Evolutionary conservation across 2,329 filamentous ascomycete species (phyloP).

Genomic region (Pseudogymnoascus sp.): DNA sequence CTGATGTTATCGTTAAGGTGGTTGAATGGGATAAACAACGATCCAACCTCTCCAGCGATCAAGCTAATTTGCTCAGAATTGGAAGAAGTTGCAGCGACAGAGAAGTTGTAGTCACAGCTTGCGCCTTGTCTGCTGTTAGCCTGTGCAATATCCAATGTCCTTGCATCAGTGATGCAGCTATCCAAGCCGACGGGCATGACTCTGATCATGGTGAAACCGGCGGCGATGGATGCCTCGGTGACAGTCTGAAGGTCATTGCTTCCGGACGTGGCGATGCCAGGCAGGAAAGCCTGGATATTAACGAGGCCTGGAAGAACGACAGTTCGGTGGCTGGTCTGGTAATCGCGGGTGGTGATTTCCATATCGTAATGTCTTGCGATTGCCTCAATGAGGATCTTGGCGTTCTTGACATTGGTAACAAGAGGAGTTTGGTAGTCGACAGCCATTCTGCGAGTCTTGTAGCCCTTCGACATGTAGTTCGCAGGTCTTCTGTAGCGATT

Average conservation of each 20-base stretch:
- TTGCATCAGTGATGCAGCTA: slow-evolving; percentile 65
- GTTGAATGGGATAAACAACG: slow-evolving; percentile 78
- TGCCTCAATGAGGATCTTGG: slow-evolving; percentile 92
- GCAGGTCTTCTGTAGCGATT: slow-evolving; percentile 95
- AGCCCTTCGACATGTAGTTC: slow-evolving; percentile 98
- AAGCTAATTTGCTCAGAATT: slow-evolving; percentile 71
- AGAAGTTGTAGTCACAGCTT: slow-evolving; percentile 75
- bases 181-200: slow-evolving; percentile 71
- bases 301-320: slow-evolving; percentile 67
- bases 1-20: slow-evolving; percentile 72
- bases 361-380: slow-evolving; percentile 85
- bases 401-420: slow-evolving; percentile 98
- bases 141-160: slow-evolving; percentile 65
- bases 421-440: slow-evolving; percentile 92
- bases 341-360: slow-evolving; percentile 76
- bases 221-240: slow-evolving; percentile 65
- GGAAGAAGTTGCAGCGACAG: slow-evolving; percentile 64
- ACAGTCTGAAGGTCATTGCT: slow-evolving; percentile 64
- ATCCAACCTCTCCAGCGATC: slow-evolving; percentile 67
- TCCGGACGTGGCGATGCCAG: slow-evolving; percentile 57
- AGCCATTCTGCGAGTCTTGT: slow-evolving; percentile 93
- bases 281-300: slow-evolving; percentile 75
- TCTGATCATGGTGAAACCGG: slow-evolving; percentile 75
- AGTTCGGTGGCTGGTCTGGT: slow-evolving; percentile 80
- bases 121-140: slow-evolving; percentile 61